Evolutionary conservation across 2,329 filamentous ascomycete genomes (phyloP).

Genomic region (Claviceps pusilla): DNA sequence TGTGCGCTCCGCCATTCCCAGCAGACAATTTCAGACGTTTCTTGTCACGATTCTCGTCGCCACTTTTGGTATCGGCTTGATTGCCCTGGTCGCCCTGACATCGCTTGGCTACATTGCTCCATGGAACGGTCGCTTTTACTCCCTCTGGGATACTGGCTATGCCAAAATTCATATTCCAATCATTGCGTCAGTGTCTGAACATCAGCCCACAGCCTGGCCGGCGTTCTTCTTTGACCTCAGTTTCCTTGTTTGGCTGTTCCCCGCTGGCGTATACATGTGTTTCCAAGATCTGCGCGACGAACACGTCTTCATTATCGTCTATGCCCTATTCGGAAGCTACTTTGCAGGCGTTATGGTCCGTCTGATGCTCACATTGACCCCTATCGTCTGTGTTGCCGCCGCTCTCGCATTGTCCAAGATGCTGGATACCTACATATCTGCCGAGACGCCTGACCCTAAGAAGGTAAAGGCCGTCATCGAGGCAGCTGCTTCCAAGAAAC

Average conservation of each 20-base stretch:
- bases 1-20: slow-evolving; percentile 71
- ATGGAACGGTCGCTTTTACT: slow-evolving; percentile 98
- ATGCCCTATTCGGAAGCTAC: slow-evolving; percentile 91
- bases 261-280: slow-evolving; percentile 93
- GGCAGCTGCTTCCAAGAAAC: slow-evolving; percentile 41
- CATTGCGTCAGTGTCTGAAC: slow-evolving; percentile 98
- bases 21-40: slow-evolving; percentile 87
- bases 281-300: slow-evolving; percentile 89
- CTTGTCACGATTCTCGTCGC: slow-evolving; percentile 60
- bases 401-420: slow-evolving; percentile 79
- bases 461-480: slow-evolving; percentile 31
- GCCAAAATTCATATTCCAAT: slow-evolving; percentile 99
- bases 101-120: slow-evolving; percentile 85
- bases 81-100: slow-evolving; percentile 71
- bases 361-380: slow-evolving; percentile 92
- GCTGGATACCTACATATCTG: slow-evolving; percentile 68
- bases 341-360: slow-evolving; percentile 99
- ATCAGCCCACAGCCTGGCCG: slow-evolving; percentile 97
- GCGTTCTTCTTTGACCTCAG: slow-evolving; percentile 99
- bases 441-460: slow-evolving; percentile 44
- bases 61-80: slow-evolving; percentile 58
- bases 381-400: slow-evolving; percentile 86
- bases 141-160: slow-evolving; percentile 95
- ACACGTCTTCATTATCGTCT: slow-evolving; percentile 95
- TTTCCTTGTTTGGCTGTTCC: slow-evolving; percentile 97